A percentile compares a stretch with the other conserved stretches of the same genome.
Conservation (phyloP, 78 protist genomes). For the Dictyostelium firmibasis region DNA sequence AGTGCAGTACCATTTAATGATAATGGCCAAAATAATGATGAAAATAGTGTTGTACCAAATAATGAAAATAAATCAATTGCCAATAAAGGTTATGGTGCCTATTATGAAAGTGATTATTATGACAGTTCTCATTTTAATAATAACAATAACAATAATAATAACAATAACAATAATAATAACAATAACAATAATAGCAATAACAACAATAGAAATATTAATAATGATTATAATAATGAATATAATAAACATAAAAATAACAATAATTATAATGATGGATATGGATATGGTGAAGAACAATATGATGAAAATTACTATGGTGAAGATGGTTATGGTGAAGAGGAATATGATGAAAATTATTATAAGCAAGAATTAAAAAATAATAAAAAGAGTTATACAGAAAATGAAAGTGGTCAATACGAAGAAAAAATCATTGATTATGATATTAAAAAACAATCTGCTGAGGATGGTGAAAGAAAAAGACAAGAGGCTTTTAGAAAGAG, state of each 20-base stretch:
- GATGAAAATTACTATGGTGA: background rate
- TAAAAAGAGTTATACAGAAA: constrained; percentile 5
- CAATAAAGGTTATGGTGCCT: background rate
- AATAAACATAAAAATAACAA: background rate
- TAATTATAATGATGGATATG: background rate
- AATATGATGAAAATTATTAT: background rate
- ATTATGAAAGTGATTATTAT: constrained; percentile 12
- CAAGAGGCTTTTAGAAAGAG: constrained; percentile 61
- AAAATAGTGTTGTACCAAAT: background rate
- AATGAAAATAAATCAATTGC: background rate
- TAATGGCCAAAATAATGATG: background rate
- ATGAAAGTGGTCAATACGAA: constrained; percentile 1
- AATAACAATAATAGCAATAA: too few species aligned
- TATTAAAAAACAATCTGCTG: constrained; percentile 42
- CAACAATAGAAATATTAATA: background rate
- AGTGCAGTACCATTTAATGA: background rate
- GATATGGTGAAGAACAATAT: background rate
- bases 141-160: background rate
- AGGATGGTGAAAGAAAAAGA: constrained; percentile 75
- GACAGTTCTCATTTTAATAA: background rate
- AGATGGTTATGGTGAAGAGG: background rate
- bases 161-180: background rate
- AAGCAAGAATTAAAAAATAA: background rate
- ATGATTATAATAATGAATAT: background rate
- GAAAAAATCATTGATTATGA: constrained; percentile 31